Evolutionary conservation across 805 yeast species (phyloP).

Genomic region (Candida piceae): DNA sequence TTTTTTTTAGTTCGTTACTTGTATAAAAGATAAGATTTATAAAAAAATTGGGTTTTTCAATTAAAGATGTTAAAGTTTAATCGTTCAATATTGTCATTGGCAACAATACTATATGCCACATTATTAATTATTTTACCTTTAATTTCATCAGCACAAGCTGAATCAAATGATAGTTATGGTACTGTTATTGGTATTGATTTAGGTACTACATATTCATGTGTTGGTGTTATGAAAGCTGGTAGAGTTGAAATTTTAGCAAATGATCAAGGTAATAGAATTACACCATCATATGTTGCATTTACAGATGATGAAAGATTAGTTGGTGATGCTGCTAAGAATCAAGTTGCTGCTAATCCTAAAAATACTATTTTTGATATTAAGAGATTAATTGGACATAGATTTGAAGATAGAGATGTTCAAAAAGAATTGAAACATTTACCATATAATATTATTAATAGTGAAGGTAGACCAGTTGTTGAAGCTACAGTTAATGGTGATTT

Average conservation of each 20-base stretch:
- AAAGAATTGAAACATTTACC: slow-evolving; percentile 86
- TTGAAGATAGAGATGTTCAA: slow-evolving; percentile 71
- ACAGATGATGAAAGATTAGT: slow-evolving; percentile 88
- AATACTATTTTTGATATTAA: slow-evolving; percentile 96
- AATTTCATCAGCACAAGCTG: slow-evolving; percentile 23
- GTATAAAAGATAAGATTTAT: not conserved
- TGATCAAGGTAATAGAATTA: slow-evolving; percentile 98
- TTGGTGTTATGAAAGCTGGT: slow-evolving; percentile 88
- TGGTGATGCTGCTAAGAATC: slow-evolving; percentile 98
- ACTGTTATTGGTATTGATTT: slow-evolving; percentile 84
- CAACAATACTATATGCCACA: slow-evolving; percentile 26
- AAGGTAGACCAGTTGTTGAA: slow-evolving; percentile 81
- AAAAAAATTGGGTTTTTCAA: not conserved
- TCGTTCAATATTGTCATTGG: slow-evolving; percentile 22
- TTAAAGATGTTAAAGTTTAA: slow-evolving; percentile 20
- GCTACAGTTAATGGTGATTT: slow-evolving; percentile 87
- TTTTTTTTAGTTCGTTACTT: not conserved
- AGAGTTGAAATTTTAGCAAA: slow-evolving; percentile 94
- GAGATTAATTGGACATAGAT: slow-evolving; percentile 86
- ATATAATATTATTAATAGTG: slow-evolving; percentile 69
- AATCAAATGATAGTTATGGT: slow-evolving; percentile 29
- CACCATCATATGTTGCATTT: slow-evolving; percentile 95
- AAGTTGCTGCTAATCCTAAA: slow-evolving; percentile 92
- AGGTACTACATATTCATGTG: slow-evolving; percentile 93
- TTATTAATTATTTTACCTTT: slow-evolving; percentile 26